Percentiles rank a stretch among this genome's conserved stretches.
Conservation (phyloP, 306 rosid species). For the Biancaea sappan region DNA sequence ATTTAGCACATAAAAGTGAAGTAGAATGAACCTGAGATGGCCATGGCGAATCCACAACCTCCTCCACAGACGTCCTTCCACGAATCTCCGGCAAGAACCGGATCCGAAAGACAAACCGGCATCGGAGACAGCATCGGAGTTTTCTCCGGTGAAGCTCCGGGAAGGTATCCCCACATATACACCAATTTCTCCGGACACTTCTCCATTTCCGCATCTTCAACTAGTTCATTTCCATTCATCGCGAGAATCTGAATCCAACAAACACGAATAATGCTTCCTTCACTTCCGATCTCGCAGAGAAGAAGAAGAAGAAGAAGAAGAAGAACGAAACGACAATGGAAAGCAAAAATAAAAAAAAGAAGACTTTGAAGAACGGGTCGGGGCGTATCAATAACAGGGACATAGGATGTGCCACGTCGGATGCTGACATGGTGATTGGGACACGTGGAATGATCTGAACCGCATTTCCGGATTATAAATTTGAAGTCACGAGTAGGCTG, state of each 20-base stretch:
- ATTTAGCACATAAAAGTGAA: slow-evolving; percentile 19
- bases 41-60: slow-evolving; percentile 96
- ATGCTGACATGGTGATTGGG: slow-evolving; percentile 30
- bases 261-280: neutral
- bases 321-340: slow-evolving; percentile 14
- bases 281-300: neutral
- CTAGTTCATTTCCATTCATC: slow-evolving; percentile 56
- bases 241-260: slow-evolving; percentile 9
- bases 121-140: slow-evolving; percentile 61
- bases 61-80: slow-evolving; percentile 85
- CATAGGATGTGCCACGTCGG: slow-evolving; percentile 48
- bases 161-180: slow-evolving; percentile 88
- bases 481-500: slow-evolving; percentile 5
- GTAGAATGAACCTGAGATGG: slow-evolving; percentile 66
- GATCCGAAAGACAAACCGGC: slow-evolving; percentile 46
- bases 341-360: neutral
- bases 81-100: slow-evolving; percentile 42
- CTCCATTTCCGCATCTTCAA: slow-evolving; percentile 45
- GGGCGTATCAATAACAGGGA: slow-evolving; percentile 54
- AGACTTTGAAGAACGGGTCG: neutral
- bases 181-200: slow-evolving; percentile 47
- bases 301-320: neutral
- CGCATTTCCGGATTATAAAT: slow-evolving; percentile 22
- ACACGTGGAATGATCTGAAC: slow-evolving; percentile 58
- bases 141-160: slow-evolving; percentile 77